Base-by-base conservation (phyloP, 2,329 filamentous ascomycete genomes). In the Alternaria arborescens region DNA sequence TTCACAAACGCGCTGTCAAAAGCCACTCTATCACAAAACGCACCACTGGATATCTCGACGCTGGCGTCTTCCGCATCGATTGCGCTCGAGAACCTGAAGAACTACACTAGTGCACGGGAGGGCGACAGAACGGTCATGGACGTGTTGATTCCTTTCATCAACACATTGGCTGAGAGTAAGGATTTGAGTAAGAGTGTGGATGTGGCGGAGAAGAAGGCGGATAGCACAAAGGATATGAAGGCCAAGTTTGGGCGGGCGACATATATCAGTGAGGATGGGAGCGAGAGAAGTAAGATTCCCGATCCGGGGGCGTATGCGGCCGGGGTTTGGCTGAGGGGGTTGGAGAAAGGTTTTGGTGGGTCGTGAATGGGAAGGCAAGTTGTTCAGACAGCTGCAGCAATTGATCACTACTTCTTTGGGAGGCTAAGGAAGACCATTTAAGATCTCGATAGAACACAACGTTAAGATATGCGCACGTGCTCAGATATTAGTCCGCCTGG, bases 71-170 rank as follows among this genome's bases (percentile, higher is more conserved):
- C 85, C 8, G 83, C 83, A 0, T 71, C 79, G 0, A 73, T 82
- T 11, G 82, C 81, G 8, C 65, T 84, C 18, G 74, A 78, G 52
- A 82, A 81, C 55, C 59, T 84, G 44, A 79, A 81, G 64, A 77
- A 85, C 71, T 98, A 98, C 78, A 99, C 95, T 0, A 92, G 92
- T 1, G 95, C 95, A 0, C 86, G 89, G 26, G 90, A 90, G 1
- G 95, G 95, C 22, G 95, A 99, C 76, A 86, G 95, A 42, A 99
- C 95, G 0, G 83, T 98, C 18, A 87, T 98, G 55, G 95, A 99
- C 78, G 93, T 94, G 0, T 82, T 99, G 46, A 88, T 92, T 48
- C 95, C 95, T 2, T 99, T 98, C 75, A 88, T 95, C 52, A 86
- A 90, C 20, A 86, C 85, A 6, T 83, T 98, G 5, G 82, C 78